Base-by-base conservation (phyloP, 2,329 filamentous ascomycete species). In the Mycosphaerelloides madeirae region DNA sequence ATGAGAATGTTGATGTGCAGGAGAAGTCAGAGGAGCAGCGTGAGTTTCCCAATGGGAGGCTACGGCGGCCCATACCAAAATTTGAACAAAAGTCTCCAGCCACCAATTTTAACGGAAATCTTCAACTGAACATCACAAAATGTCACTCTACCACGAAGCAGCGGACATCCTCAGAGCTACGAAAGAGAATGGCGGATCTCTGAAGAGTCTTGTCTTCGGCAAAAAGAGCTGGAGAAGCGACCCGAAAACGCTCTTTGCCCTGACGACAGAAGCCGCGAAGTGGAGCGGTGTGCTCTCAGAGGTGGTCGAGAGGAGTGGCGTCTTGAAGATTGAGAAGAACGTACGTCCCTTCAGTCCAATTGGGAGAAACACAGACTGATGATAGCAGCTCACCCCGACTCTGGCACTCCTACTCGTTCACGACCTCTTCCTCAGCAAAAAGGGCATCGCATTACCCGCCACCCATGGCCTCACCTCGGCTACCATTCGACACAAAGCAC, bases 111-210 rank as follows among this genome's bases (percentile, higher is more conserved):
- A 18, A 6, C 15, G 6, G 31, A 32, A 32, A n/a, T 32, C 33
- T 16, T 18, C 33, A 18, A 12, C 33, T 35, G 9, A 19, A 18
- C 33, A n/a, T n/a, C 6, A 29, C 29, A 49, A 32, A 31, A 97
- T 97, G 91, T 95, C 90, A 37, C 83, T 98, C 44, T 98, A 98
- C 66, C 85, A 95, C 65, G 93, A 97, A 71, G 85, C 90, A 6
- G 88, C 85, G 3, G 76, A 82, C 12, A 73, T 96, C 29, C 70
- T 98, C 44, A 77, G 78, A 3, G 77, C 76, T 6, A 69, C 81
- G 3, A 70, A 78, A 1, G 77, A 79, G n/a, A 69, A 75, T 3
- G 83, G 84, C n/a, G 88, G 87, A 14, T 95, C 87, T 19, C 76
- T 97, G 52, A 95, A 94, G 67, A 87, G 88, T 6, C 77, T 87